Conservation (phyloP, 441 rosid species). For the Daphne laureola region DNA sequence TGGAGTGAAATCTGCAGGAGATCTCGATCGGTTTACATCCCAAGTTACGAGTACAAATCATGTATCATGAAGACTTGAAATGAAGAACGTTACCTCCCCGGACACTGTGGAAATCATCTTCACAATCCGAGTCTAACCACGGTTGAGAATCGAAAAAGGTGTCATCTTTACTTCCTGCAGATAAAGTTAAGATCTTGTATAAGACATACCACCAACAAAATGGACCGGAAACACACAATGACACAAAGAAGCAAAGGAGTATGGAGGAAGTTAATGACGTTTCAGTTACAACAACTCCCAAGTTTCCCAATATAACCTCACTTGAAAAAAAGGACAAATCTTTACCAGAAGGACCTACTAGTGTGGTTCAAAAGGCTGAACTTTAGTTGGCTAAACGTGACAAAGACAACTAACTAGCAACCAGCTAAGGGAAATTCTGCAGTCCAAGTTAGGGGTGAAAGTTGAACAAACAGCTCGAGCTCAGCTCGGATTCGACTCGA, state of each 20-base stretch:
- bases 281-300: no score
- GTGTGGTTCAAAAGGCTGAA: neutral
- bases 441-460: no score
- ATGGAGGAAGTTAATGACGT: no score
- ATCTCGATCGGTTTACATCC: no score
- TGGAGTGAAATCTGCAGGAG: conserved; percentile 76
- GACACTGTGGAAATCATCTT: conserved; percentile 85
- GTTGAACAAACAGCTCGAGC: no score
- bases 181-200: conserved; percentile 1
- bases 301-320: no score
- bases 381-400: neutral
- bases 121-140: conserved; percentile 76
- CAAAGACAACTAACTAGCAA: neutral
- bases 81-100: conserved; percentile 58
- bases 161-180: conserved; percentile 84
- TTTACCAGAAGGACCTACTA: neutral
- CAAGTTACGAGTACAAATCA: no score
- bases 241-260: no score
- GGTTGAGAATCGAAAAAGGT: conserved; percentile 75
- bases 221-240: no score
- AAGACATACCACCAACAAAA: no score
- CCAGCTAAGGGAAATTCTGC: no score
- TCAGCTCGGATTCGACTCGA: no score
- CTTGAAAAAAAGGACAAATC: neutral
- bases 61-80: neutral